Percentiles rank a stretch among this genome's conserved stretches.
These are phyloP conservation scores for Vitis hybrid DNA, from an alignment of 177 flowering plant genomes.

Conservation along the genomic window DNA sequence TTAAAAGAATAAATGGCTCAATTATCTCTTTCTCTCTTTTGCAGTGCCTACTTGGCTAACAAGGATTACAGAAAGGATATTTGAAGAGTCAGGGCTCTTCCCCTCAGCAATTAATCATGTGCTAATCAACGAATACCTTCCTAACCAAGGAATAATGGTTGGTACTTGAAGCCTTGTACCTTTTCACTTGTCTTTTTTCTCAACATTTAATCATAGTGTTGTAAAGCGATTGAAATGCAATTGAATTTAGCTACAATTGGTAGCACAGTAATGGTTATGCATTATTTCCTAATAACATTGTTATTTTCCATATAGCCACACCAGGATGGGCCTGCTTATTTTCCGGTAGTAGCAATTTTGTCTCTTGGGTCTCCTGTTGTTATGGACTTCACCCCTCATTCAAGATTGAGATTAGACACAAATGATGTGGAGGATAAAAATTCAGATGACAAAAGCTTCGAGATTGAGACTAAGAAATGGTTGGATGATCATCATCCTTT, in stretches of 20 bases:
- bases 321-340: constrained; percentile 97
- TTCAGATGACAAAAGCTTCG: constrained; percentile 17
- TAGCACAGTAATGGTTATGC: not conserved
- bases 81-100: constrained; percentile 59
- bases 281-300: not conserved
- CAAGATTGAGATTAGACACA: constrained; percentile 31
- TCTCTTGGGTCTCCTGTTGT: constrained; percentile 90
- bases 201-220: not conserved
- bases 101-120: constrained; percentile 90
- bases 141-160: constrained; percentile 95
- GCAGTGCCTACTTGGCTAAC: constrained; percentile 92
- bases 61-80: constrained; percentile 58
- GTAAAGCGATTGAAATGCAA: not conserved
- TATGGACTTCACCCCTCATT: constrained; percentile 88
- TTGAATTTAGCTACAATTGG: not conserved
- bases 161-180: constrained; percentile 15
- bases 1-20: not conserved
- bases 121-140: constrained; percentile 91
- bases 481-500: constrained; percentile 40
- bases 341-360: constrained; percentile 88
- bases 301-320: constrained; percentile 61
- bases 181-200: not conserved
- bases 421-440: constrained; percentile 11
- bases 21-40: constrained; percentile 15
- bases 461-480: constrained; percentile 13